Evolutionary conservation across 2,329 filamentous ascomycete genomes (phyloP), one percentile per base, ranked within the genome.

Genomic region (Emmonsiellopsis sp.): DNA sequence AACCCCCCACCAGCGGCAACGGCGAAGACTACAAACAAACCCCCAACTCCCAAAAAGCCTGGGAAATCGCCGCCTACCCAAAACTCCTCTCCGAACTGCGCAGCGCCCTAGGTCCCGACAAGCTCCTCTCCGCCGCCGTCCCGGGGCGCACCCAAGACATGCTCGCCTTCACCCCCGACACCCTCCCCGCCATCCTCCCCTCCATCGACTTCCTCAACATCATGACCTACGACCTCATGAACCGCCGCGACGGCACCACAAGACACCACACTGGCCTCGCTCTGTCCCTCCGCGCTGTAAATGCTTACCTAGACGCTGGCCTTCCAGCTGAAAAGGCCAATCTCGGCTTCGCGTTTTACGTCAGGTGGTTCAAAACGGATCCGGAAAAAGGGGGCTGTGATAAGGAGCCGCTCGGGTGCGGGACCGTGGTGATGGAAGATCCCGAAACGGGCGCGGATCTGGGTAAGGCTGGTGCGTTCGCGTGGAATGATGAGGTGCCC

Each of bases 171-270:
- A 81, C 76, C 0, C 44, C 67, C 2, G 61, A 71, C 27, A 78
- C 76, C 3, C 68, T 80, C 0, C 78, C 78, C 2, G 64, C 69
- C 42, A 83, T 85, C 52, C 76, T 77, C 71, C 63, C 67, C 2
- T 71, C 71, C 11, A 6, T 85, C 17, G 49, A 55, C 32, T 55
- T 56, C 44, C 39, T 54, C 40, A 54, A 57, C 27, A 71, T 87
- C 58, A 87, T 87, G 84, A 77, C 79, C 1, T 88, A 88, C 64
- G 85, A 88, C 62, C 65, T 88, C 49, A 85, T 86, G 78, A 87
- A 87, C 69, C 61, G 85, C 34, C 81, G 86, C 36, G 81, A 87
- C 68, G 81, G 68, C 46, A 64, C 73, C 9, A 86, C 85, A 2
- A 75, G 72, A 37, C 85, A 88, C 65, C 84, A 87, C 63, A 84